phyloP scores from a whole-genome alignment of 768 basidiomycete genomes.

The Macrolepiota fuliginosa region DNA sequence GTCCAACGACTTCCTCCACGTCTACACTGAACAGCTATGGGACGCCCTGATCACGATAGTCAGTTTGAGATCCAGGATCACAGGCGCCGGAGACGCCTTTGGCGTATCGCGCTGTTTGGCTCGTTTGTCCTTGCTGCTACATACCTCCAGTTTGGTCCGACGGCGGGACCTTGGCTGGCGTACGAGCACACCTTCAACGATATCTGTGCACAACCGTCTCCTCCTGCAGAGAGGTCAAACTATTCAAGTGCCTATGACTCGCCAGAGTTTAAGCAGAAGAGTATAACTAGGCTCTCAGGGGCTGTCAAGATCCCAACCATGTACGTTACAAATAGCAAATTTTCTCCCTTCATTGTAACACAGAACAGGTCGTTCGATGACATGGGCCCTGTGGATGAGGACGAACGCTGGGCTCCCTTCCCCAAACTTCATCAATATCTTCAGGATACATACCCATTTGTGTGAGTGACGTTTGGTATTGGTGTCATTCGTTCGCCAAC shows the following conservation, averaged over 20 bases:
- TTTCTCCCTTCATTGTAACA: neutral
- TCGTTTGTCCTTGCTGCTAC: neutral
- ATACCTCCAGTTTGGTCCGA: neutral
- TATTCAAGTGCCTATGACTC: slow-evolving; percentile 21
- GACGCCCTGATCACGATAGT: neutral
- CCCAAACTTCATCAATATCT: slow-evolving; percentile 25
- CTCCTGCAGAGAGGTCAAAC: slow-evolving; percentile 19
- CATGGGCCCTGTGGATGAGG: slow-evolving; percentile 25
- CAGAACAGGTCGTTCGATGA: slow-evolving; percentile 27
- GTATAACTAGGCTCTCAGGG: slow-evolving; percentile 22
- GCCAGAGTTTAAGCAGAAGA: slow-evolving; percentile 19
- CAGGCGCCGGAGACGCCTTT: neutral
- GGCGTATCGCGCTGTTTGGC: neutral
- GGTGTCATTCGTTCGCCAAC: neutral
- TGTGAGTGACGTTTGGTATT: slow-evolving; percentile 18
- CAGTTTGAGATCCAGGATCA: no score
- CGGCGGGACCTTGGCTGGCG: neutral
- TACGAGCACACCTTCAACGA: neutral
- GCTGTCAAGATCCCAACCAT: slow-evolving; percentile 28
- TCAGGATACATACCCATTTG: slow-evolving; percentile 23
- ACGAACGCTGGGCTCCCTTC: slow-evolving; percentile 26
- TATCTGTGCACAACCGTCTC: slow-evolving; percentile 21
- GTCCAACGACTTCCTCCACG: neutral
- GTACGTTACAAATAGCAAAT: slow-evolving; percentile 11
- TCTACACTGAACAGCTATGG: neutral